phyloP scores from a whole-genome alignment of 2,329 filamentous ascomycete genomes.

The Lasiodiplodia sp. region DNA sequence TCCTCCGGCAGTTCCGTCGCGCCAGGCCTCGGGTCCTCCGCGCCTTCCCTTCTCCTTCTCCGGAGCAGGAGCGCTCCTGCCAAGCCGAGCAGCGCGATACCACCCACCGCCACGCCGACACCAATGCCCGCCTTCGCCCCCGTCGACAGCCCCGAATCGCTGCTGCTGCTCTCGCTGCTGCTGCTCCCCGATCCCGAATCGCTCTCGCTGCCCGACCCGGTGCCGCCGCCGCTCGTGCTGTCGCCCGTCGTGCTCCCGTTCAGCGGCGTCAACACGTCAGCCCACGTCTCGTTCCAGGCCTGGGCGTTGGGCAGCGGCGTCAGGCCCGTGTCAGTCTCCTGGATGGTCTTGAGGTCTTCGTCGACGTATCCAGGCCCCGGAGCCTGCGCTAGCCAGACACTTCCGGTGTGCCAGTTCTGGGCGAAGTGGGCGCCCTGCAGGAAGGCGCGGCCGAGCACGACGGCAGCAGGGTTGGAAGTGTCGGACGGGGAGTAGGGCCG shows the following conservation, averaged over 20 bases:
- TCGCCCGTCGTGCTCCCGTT: too few species aligned
- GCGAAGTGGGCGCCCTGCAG: constrained; percentile 57
- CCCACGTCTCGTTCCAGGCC: background rate
- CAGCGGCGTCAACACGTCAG: background rate
- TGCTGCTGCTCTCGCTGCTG: background rate
- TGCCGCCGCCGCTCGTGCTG: background rate
- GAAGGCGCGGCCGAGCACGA: constrained; percentile 54
- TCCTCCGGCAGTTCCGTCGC: background rate
- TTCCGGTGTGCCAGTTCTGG: background rate
- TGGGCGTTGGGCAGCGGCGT: background rate
- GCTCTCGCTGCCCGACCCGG: background rate
- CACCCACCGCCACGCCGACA: background rate
- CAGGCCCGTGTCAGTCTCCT: background rate
- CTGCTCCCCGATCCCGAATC: background rate
- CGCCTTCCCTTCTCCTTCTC: background rate
- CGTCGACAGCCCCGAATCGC: background rate
- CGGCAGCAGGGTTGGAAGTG: background rate
- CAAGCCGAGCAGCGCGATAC: background rate
- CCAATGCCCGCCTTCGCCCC: background rate
- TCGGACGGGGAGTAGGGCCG: constrained; percentile 34
- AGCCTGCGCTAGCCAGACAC: constrained; percentile 5
- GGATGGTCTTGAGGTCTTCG: constrained; percentile 5
- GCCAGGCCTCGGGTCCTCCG: background rate
- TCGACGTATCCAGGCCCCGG: background rate
- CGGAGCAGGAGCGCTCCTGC: background rate